Percentiles rank a stretch among this genome's conserved stretches.
phyloP scores from a whole-genome alignment of 2,329 filamentous ascomycete genomes.

The Lasiodiplodia hormozganensis region DNA sequence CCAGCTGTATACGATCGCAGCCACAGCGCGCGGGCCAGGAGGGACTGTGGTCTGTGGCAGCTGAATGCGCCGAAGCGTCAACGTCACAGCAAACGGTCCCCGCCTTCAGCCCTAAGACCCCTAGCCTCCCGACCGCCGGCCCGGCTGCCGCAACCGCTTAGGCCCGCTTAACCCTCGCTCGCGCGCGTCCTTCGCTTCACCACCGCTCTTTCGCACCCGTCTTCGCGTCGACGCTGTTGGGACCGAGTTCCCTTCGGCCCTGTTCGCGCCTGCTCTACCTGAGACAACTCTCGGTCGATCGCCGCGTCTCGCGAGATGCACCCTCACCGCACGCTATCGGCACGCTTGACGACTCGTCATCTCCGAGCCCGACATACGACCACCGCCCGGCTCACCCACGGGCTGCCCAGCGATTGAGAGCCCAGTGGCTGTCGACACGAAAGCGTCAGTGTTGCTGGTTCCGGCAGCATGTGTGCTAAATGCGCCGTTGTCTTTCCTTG shows the following conservation, averaged over 20 bases:
- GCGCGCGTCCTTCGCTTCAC: not conserved
- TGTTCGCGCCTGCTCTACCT: not conserved
- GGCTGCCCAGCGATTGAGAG: too few species aligned
- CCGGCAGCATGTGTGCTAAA: too few species aligned
- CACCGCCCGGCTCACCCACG: not conserved
- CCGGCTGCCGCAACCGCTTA: constrained; percentile 8
- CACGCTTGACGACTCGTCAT: not conserved
- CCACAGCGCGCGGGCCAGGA: constrained; percentile 17
- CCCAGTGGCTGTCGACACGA: too few species aligned
- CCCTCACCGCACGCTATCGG: not conserved
- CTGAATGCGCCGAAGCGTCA: not conserved
- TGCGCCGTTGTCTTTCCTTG: too few species aligned
- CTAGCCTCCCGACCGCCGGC: not conserved
- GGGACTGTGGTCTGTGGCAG: not conserved
- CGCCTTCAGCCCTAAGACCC: constrained; percentile 20
- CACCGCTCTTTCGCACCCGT: not conserved
- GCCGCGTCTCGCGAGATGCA: not conserved
- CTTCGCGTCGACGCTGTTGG: not conserved
- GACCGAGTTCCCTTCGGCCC: not conserved
- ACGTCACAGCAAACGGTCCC: constrained; percentile 22
- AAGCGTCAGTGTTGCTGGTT: too few species aligned
- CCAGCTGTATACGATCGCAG: constrained; percentile 5
- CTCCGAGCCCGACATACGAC: not conserved
- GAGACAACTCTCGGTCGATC: constrained; percentile 8
- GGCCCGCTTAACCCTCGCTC: not conserved